Evolutionary conservation across 768 basidiomycete species (phyloP).

Genomic region (Leccinum sublutescens): DNA sequence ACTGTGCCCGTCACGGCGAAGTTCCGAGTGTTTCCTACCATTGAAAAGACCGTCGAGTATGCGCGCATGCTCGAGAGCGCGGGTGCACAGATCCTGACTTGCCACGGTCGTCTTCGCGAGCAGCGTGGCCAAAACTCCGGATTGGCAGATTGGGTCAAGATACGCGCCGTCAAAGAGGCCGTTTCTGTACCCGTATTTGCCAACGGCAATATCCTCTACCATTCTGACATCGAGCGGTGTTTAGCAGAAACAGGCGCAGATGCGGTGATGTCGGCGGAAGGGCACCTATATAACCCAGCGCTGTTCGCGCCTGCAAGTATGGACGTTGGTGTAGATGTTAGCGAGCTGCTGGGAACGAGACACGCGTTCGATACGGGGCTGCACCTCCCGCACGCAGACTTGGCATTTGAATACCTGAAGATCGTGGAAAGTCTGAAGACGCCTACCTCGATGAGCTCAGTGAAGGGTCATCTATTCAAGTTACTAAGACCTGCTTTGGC

Average conservation of each 20-base stretch:
- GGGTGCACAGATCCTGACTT: conserved; percentile 92
- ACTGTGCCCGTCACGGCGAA: conserved; percentile 95
- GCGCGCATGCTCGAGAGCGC: conserved; percentile 95
- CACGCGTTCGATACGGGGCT: conserved; percentile 36
- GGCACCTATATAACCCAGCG: conserved; percentile 89
- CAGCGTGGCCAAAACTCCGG: conserved; percentile 88
- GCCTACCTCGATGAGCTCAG: conserved; percentile 64
- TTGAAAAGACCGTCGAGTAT: conserved; percentile 89
- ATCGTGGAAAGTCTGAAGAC: conserved; percentile 68
- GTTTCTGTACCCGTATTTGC: conserved; percentile 94
- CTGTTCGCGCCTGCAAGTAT: conserved; percentile 50
- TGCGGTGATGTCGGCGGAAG: conserved; percentile 94
- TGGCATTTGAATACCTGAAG: conserved; percentile 85
- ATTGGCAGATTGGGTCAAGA: conserved; percentile 86
- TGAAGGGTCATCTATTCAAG: conserved; percentile 95
- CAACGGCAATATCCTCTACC: conserved; percentile 92
- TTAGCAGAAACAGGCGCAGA: conserved; percentile 84
- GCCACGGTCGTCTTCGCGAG: conserved; percentile 89
- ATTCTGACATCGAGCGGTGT: conserved; percentile 78
- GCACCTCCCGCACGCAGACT: conserved; percentile 57
- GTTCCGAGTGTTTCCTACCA: conserved; percentile 84
- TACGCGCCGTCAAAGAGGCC: conserved; percentile 85
- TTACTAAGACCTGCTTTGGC: conserved; percentile 76
- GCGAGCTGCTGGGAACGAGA: background rate
- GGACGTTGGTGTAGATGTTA: conserved; percentile 10